These are phyloP conservation scores for Ricinus communis DNA, from an alignment of 345 rosid species.

Conservation along the genomic window DNA sequence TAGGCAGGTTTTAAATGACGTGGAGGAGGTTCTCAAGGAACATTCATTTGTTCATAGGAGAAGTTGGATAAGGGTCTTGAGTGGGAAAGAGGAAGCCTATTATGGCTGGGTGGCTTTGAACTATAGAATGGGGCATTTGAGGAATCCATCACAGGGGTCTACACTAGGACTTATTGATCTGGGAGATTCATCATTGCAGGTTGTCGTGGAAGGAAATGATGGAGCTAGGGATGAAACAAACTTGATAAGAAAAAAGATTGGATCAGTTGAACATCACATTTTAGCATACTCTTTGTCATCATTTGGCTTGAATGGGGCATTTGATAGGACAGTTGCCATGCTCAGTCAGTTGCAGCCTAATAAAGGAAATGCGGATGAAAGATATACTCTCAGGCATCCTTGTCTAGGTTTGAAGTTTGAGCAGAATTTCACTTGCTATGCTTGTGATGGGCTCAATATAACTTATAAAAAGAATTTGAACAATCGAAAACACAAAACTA, in stretches of 20 bases:
- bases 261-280: slow-evolving; percentile 33
- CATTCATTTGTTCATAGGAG: slow-evolving; percentile 37
- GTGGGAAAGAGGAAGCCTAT: slow-evolving; percentile 65
- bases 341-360: too few species aligned
- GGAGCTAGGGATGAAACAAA: slow-evolving; percentile 20
- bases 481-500: slow-evolving; percentile 13
- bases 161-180: slow-evolving; percentile 60
- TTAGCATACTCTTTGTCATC: slow-evolving; percentile 48
- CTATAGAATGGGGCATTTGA: slow-evolving; percentile 47
- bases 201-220: slow-evolving; percentile 42
- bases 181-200: slow-evolving; percentile 70
- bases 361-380: too few species aligned
- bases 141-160: slow-evolving; percentile 32
- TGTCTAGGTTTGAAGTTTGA: slow-evolving; percentile 44
- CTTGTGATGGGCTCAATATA: slow-evolving; percentile 21
- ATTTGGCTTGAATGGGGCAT: slow-evolving; percentile 58
- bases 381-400: slow-evolving; percentile 42
- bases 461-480: slow-evolving; percentile 15
- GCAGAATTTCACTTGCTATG: slow-evolving; percentile 44
- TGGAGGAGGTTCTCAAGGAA: slow-evolving; percentile 41
- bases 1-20: slow-evolving; percentile 41
- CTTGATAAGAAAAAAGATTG: slow-evolving; percentile 39
- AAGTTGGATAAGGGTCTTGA: slow-evolving; percentile 52
- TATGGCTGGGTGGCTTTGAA: slow-evolving; percentile 69
- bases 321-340: too few species aligned